Evolutionary conservation across 306 rosid genomes (phyloP), one percentile per base, ranked within the genome.

Genomic region (Dryas octopetala): DNA sequence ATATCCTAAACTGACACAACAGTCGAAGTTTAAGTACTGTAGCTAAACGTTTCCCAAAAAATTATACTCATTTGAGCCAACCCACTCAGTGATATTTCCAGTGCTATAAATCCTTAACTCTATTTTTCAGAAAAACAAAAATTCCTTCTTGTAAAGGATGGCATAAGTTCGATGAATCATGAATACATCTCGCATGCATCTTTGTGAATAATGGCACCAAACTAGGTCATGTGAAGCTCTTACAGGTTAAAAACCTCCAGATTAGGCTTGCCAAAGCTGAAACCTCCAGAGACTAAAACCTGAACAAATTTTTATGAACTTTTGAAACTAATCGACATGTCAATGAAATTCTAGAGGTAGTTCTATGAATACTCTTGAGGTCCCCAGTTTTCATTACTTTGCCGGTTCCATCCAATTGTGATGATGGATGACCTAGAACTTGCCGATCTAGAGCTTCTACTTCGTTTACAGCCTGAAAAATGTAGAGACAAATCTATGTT

Each of bases 281-380:
- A 57, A 19, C 15, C 66, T 75, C 58, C 19, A 32, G 54, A 0
- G 23, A 60, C 62, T 84, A 91, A 76, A 79, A 74, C 88, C 85
- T 87, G 71, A 93, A 85, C 86, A 93, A 81, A 67, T 89, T 90
- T 74, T 87, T 93, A 81, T 84, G 88, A 48, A 86, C 98, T 80
- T 89, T 93, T 49, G 91, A 84, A 66, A 93, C 97, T 65, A 80
- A 61, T 63, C 98, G 73, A 68, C 98, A 91, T 6, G 98, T 91
- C 81, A 93, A 78, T 54, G 98, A 93, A 83, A 91, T 44, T 82
- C 98, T 78, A 59, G 43, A 80, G 60, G 88, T 73, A 47, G 83
- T 85, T 66, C 96, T 89, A 59, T 66, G 76, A 54, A 93, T 81
- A 68, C 76, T 79, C 80, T 73, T 84, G 75, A 15, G 13, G 50